Base-by-base conservation (phyloP, 305 asterid species). In the Fraxinus sp. region DNA sequence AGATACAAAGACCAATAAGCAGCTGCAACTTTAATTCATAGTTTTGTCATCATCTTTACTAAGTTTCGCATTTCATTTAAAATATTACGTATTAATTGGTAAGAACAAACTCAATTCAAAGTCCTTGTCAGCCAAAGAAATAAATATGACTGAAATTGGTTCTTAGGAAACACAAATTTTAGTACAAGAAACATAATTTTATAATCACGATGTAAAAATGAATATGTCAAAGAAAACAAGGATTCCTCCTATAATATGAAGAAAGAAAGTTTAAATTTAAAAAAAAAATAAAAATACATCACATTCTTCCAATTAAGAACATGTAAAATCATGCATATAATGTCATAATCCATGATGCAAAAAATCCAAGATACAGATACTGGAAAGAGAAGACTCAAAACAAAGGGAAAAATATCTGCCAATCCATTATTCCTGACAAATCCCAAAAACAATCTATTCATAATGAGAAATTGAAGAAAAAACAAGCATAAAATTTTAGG, bases 381-480 rank as follows among this genome's bases (percentile, higher is more conserved):
- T 75, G 75, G 41, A 81, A 80, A 64, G 55, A 80, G 55, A 26
- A 77, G 28, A 32, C 14, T 13, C 9, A 22, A 62, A 80, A 55
- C 74, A 70, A 22, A 64, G 37, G 26, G 62, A 59, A 37, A 74
- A 39, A 66, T 49, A 26, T 22, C 35, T 59, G 32, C 64, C 81
- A 81, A 55, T 16, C 64, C 64, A 16, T 55, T n/a, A 55, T n/a
- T n/a, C 64, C 64, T 16, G 64, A 49, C 78, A 62, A 32, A 49
- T 76, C 64, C 64, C 26, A 39, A 70, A 80, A 79, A 39, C 49
- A 74, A 79, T 79, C 10, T 20, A 59, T 37, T 43, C 66, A 52
- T n/a, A 22, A 18, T 37, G 8, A 73, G 64, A 59, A 62, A 77
- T 26, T 73, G 78, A 36, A 84, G 59, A 55, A 49, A 84, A 49